Conservation (phyloP, 148 eudicot species). For the Cornus florida region DNA sequence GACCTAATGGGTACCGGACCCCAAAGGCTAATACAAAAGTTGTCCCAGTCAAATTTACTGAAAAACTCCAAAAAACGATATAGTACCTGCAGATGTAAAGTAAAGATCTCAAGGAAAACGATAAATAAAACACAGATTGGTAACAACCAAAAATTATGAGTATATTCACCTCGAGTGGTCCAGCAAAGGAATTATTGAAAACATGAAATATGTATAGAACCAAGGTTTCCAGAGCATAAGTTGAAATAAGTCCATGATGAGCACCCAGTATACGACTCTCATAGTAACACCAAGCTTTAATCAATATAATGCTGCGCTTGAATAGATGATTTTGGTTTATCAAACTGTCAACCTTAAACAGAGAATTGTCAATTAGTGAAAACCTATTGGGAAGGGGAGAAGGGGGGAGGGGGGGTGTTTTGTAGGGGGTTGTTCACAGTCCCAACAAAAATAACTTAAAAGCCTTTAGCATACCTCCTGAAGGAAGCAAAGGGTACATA, state of each 20-base stretch:
- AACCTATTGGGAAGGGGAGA: background rate
- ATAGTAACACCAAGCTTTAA: constrained; percentile 70
- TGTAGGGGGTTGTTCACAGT: background rate
- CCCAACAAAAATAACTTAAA: background rate
- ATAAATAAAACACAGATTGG: background rate
- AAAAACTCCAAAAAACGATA: constrained; percentile 58
- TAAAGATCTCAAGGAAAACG: background rate
- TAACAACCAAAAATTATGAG: background rate
- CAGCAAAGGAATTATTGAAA: constrained; percentile 51
- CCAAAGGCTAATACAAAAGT: constrained; percentile 57
- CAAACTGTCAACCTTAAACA: constrained; percentile 45
- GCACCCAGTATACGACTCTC: constrained; percentile 68
- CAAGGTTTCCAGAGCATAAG: constrained; percentile 63
- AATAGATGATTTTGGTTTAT: constrained; percentile 52
- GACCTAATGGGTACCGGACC: constrained; percentile 57
- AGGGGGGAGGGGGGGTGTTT: background rate
- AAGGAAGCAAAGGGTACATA: constrained; percentile 66
- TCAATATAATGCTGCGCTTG: constrained; percentile 60
- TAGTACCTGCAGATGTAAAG: constrained; percentile 36
- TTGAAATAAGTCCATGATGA: constrained; percentile 62
- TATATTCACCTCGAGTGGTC: constrained; percentile 54
- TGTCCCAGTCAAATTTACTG: constrained; percentile 63
- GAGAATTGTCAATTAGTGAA: constrained; percentile 1
- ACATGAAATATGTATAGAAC: constrained; percentile 60
- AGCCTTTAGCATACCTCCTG: constrained; percentile 42